Base-by-base conservation (phyloP, 352 stramenopile genomes). In the Phytophthora pseudosyringae region DNA sequence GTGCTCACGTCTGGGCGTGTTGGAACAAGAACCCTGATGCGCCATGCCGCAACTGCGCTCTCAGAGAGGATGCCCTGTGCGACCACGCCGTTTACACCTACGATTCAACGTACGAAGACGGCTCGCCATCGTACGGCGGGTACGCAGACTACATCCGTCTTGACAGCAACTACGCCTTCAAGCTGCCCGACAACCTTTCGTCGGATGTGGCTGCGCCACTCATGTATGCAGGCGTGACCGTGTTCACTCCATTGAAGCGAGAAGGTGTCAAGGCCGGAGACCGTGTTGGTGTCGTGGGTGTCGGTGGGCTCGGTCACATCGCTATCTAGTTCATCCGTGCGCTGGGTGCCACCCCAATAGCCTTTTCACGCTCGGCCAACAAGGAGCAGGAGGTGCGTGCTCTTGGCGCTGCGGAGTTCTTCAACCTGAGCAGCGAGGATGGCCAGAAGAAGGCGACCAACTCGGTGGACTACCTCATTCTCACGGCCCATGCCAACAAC, bases 221-320 rank as follows among this genome's bases (percentile, higher is more conserved):
- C 31, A 60, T 96, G 46, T 96, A 88, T 67, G 87, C 85, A 15
- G 88, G 88, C 46, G 83, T 88, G 41, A 93, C 88, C 1, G 80
- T 75, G 15, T 96, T 81, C 63, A 83, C 71, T 26, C 88, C 88
- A 5, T 53, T 93, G 49, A 75, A 70, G 60, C 66, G 75, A 44
- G 75, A 67, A 25, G 69, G 69, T 53, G 73, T 83, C 6, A 62
- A 81, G 61, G 36, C 57, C 9, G 75, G 71, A 25, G 54, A 82
- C 41, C 78, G 69, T 18, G 67, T 96, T 9, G 87, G 68, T 21
- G 69, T 96, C 13, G 68, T 86, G 9, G 88, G 88, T 25, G 79
- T 94, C 50, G 88, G 88, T 26, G 88, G 88, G 5, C 68, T 96
- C 13, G 87, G 88, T 28, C 89, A 97, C 66, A 25, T 50, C 9